Base-by-base conservation (phyloP, 2,329 filamentous ascomycete genomes). In the Botrytis paeoniae region DNA sequence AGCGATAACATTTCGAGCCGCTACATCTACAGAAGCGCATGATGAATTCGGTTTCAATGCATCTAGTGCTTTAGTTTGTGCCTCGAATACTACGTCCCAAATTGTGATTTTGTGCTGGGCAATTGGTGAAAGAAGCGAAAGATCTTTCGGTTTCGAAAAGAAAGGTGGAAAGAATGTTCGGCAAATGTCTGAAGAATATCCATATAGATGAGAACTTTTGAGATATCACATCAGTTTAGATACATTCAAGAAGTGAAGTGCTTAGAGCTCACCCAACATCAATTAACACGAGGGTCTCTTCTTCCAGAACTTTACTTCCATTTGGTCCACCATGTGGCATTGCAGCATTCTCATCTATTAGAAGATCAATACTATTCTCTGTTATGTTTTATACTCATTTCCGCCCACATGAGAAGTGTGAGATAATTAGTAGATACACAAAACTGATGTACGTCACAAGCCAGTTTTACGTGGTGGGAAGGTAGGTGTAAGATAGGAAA, bases 121-220 rank as follows among this genome's bases (percentile, higher is more conserved):
- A 10, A 51, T 57, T 5, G 77, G 69, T 5, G 79, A 75, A 12
- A 79, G 66, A 5, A 73, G 20, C 1, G 62, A 68, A 25, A 66
- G 18, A 61, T 59, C 48, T 60, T 41, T 65, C 5, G 80, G 80
- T 66, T 78, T 79, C n/a, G 74, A 76, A 41, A 78, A 81, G 75
- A 80, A 83, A 14, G 79, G 82, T 37, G 79, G 79, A 78, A 89
- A 88, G 81, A 91, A 91, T 62, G 87, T 89, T 25, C 89, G 85
- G 77, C 87, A 89, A 12, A 91, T 88, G 75, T 91, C 88, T 3
- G 88, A 90, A 6, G 86, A 89, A 79, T 91, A 91, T 6, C 89
- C 89, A 62, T 87, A 83, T 45, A 89, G 85, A 78, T 90, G 89
- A 0, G 87, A 86, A 2, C 88, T 81, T 74, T 71, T 51, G 6